These are phyloP conservation scores for Lachnellula willkommii DNA, from an alignment of 2,329 filamentous ascomycete species.

Conservation along the genomic window DNA sequence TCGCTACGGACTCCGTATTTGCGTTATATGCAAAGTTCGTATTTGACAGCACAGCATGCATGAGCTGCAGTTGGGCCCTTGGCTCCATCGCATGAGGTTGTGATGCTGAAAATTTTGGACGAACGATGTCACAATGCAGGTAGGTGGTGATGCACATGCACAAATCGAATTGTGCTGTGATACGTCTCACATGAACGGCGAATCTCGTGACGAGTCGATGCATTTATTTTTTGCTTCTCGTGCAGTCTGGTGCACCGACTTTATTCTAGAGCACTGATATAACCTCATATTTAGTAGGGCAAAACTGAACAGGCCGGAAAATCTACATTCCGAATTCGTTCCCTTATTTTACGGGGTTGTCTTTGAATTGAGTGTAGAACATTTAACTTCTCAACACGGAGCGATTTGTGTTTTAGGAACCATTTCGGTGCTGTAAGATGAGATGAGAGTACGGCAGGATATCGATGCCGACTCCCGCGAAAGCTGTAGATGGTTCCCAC, in stretches of 20 bases:
- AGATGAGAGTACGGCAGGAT: background rate
- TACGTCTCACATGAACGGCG: background rate
- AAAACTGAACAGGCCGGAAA: too few species aligned
- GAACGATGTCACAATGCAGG: background rate
- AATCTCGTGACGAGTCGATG: background rate
- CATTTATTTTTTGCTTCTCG: background rate
- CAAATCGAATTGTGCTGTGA: background rate
- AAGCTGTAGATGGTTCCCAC: too few species aligned
- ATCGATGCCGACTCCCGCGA: background rate
- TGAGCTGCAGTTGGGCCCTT: background rate
- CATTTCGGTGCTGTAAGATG: background rate
- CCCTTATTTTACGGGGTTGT: too few species aligned
- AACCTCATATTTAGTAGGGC: background rate
- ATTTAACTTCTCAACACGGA: too few species aligned
- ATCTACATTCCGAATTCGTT: too few species aligned
- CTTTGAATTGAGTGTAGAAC: too few species aligned
- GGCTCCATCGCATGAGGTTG: background rate
- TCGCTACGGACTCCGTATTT: too few species aligned
- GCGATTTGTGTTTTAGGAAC: background rate
- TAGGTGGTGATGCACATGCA: background rate
- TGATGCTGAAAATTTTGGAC: background rate
- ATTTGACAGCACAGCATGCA: conserved; percentile 10
- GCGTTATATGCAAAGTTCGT: background rate
- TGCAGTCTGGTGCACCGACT: background rate
- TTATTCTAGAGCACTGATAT: background rate